These are phyloP conservation scores for Aciculosporium take DNA, from an alignment of 2,329 filamentous ascomycete species.

Conservation along the genomic window DNA sequence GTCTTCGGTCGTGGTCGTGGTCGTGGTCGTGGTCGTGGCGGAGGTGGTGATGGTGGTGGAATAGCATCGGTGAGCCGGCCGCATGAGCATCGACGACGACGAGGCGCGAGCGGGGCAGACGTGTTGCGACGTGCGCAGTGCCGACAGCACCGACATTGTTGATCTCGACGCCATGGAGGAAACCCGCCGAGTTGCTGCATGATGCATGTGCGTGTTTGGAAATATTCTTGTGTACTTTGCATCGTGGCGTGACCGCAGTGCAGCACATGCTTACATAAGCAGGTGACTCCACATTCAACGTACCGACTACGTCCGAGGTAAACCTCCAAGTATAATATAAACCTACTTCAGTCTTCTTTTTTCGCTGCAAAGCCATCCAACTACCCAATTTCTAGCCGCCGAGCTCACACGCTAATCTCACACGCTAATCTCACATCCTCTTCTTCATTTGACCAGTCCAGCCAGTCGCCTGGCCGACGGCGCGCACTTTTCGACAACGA, in stretches of 20 bases:
- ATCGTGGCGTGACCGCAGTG: not conserved
- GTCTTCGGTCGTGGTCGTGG: constrained; percentile 20
- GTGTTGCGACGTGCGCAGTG: constrained; percentile 10
- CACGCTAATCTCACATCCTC: too few species aligned
- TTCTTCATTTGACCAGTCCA: too few species aligned
- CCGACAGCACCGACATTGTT: constrained; percentile 10
- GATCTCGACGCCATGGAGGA: constrained; percentile 14
- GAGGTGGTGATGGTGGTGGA: constrained; percentile 18
- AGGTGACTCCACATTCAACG: too few species aligned
- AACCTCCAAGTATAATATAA: too few species aligned
- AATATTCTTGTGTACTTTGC: not conserved
- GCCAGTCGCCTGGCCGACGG: too few species aligned
- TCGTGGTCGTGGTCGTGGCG: too few species aligned
- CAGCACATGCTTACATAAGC: not conserved
- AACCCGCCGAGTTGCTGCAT: not conserved
- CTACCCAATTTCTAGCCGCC: too few species aligned
- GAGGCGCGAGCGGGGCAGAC: not conserved
- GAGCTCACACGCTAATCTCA: too few species aligned
- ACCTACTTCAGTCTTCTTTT: too few species aligned
- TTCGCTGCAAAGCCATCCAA: too few species aligned
- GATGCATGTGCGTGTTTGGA: not conserved
- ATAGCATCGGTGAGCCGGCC: constrained; percentile 15
- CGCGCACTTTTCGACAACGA: too few species aligned
- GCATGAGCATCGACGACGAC: constrained; percentile 4
- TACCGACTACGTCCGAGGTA: too few species aligned